These are phyloP conservation scores for Typha latifolia DNA, from an alignment of 176 grass and related monocot species.

Conservation along the genomic window DNA sequence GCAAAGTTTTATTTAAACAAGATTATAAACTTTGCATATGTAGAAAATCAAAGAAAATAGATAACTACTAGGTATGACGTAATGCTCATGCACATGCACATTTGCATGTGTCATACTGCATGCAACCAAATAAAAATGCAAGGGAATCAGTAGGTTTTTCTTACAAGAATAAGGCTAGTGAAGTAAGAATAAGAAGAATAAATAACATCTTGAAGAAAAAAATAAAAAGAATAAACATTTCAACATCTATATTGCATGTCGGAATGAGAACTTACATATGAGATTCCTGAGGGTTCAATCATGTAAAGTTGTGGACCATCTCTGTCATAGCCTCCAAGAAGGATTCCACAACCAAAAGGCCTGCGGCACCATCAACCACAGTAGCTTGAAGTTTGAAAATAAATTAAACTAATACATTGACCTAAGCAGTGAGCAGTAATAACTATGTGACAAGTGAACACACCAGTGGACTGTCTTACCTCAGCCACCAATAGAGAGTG, in stretches of 20 bases:
- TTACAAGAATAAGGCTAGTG: too few relatives aligned
- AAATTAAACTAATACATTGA: background rate
- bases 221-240: too few relatives aligned
- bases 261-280: conserved; percentile 40
- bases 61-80: background rate
- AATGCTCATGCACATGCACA: background rate
- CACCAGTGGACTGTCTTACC: conserved; percentile 22
- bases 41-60: background rate
- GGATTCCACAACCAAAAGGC: conserved; percentile 69
- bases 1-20: conserved; percentile 28
- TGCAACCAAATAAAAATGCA: background rate
- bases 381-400: background rate
- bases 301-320: conserved; percentile 86
- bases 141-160: too few relatives aligned
- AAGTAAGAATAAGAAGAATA: too few relatives aligned
- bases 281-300: conserved; percentile 62
- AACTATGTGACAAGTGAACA: background rate
- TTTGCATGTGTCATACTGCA: background rate
- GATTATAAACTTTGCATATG: conserved; percentile 3
- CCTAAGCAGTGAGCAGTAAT: background rate
- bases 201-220: too few relatives aligned
- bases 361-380: conserved; percentile 16
- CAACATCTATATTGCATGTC: background rate
- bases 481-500: conserved; percentile 89
- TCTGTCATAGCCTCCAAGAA: conserved; percentile 97